Base-by-base conservation (phyloP, 2,329 filamentous ascomycete genomes). In the Alternaria sp. region DNA sequence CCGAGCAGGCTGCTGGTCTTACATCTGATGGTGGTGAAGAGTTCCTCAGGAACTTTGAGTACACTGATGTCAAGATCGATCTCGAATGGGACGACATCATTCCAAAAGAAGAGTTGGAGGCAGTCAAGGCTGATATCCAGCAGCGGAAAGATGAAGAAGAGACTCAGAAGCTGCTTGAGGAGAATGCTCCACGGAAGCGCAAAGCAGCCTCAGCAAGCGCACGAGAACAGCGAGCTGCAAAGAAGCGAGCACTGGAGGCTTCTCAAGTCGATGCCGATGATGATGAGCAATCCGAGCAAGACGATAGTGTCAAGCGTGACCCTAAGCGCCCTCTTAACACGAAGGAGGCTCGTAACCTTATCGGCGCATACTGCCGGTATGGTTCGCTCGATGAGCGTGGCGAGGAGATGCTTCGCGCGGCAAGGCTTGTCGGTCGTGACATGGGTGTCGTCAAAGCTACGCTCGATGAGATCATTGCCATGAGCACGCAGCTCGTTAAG, bases 31-130 rank as follows among this genome's bases (percentile, higher is more conserved):
- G 95, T 74, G 95, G 95, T 81, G 94, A 97, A 76, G 97, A 97
- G 64, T 99, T 98, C 79, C 89, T 99, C 82, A 89, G 87, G 69
- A 90, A 88, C 62, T 92, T 92, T 69, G 93, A 98, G 75, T 97
- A 97, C 74, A 97, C 95, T 1, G 95, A 99, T 78, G 94, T 98
- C 79, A 98, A 98, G 81, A 92, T 98, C 62, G 86, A 98, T 66
- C 89, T 98, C 27, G 93, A 96, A 69, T 99, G 95, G 95, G 95
- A 99, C 72, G 92, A 98, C 68, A 99, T 99, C 71, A 98, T 99
- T 69, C 96, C 95, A 0, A 93, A 94, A 61, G 93, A 97, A 8
- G 90, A 97, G 72, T 86, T 99, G 18, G 94, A 94, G 16, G 90
- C 89, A 62, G 91, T 98, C 80, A 97, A 96, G 78, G 90, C 89